These are phyloP conservation scores for Geotrichum cucujoidarum DNA, from an alignment of 1,139 yeast genomes.

Conservation along the genomic window DNA sequence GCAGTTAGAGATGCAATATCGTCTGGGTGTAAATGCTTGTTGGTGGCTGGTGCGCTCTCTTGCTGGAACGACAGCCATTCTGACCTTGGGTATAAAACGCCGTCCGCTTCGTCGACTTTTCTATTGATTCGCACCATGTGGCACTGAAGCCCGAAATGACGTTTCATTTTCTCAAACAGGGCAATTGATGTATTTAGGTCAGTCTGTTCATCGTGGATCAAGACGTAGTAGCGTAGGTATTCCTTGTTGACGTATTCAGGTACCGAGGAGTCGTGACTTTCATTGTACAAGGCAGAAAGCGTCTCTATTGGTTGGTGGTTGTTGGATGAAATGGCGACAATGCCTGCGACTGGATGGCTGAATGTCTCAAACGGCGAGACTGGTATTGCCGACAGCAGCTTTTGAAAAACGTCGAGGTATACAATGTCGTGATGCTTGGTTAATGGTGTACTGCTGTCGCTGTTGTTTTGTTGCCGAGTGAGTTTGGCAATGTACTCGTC, in stretches of 20 bases:
- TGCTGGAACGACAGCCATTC: conserved; percentile 11
- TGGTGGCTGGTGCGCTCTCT: conserved; percentile 19
- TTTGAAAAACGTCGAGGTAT: conserved; percentile 57
- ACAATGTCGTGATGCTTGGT: conserved; percentile 32
- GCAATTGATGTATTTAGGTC: conserved; percentile 33
- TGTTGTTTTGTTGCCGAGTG: neutral
- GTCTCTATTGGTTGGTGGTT: conserved; percentile 47
- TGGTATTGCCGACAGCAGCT: conserved; percentile 55
- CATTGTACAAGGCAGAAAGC: conserved; percentile 38
- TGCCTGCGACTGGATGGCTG: conserved; percentile 80
- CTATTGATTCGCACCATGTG: conserved; percentile 32
- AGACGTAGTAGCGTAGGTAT: conserved; percentile 37
- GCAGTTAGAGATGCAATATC: conserved; percentile 43
- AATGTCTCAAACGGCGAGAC: conserved; percentile 82
- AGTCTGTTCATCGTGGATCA: conserved; percentile 38
- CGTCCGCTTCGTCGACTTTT: conserved; percentile 9
- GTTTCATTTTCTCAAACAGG: conserved; percentile 36
- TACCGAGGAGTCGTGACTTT: conserved; percentile 31
- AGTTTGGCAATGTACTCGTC: conserved; percentile 8
- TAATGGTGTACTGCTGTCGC: too few relatives aligned
- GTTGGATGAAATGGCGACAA: conserved; percentile 55
- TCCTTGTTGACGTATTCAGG: conserved; percentile 38
- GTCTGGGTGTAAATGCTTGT: too few relatives aligned
- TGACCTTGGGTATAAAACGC: conserved; percentile 7
- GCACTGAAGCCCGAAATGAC: conserved; percentile 38